Conservation (phyloP, 495 filamentous ascomycete genomes). For the Penicillium samsonianum region DNA sequence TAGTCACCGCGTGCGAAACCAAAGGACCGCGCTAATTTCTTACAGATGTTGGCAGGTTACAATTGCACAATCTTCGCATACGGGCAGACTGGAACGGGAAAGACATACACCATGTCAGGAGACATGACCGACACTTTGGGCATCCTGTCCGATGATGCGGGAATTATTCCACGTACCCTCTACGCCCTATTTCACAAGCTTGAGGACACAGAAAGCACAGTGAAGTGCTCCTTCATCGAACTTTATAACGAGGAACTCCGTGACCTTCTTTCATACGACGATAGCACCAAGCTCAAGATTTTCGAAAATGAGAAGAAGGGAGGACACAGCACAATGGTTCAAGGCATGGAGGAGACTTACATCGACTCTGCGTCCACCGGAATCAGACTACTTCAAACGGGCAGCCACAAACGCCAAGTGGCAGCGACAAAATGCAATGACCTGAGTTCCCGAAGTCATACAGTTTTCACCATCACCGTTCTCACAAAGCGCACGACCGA, state of each 20-base stretch:
- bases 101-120: slow-evolving; percentile 99
- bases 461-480: slow-evolving; percentile 92
- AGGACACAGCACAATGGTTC: slow-evolving; percentile 76
- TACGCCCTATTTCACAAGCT: slow-evolving; percentile 84
- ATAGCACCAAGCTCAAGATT: slow-evolving; percentile 86
- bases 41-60: slow-evolving; percentile 88
- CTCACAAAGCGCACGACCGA: slow-evolving; percentile 79
- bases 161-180: slow-evolving; percentile 88
- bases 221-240: slow-evolving; percentile 98
- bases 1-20: neutral
- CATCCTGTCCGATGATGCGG: slow-evolving; percentile 83
- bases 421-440: slow-evolving; percentile 99
- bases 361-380: slow-evolving; percentile 83
- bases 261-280: slow-evolving; percentile 80
- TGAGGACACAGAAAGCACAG: slow-evolving; percentile 80
- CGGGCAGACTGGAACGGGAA: slow-evolving; percentile 95
- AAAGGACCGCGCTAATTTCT: slow-evolving; percentile 15
- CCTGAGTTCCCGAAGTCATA: slow-evolving; percentile 91
- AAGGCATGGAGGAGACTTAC: slow-evolving; percentile 95
- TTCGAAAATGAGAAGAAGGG: slow-evolving; percentile 90
- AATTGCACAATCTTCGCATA: slow-evolving; percentile 99
- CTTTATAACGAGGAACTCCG: slow-evolving; percentile 96
- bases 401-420: slow-evolving; percentile 91
- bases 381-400: slow-evolving; percentile 83
- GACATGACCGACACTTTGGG: slow-evolving; percentile 88